These are phyloP conservation scores for Fusarium oxysporum DNA, from an alignment of 2,329 filamentous ascomycete species.

Conservation along the genomic window DNA sequence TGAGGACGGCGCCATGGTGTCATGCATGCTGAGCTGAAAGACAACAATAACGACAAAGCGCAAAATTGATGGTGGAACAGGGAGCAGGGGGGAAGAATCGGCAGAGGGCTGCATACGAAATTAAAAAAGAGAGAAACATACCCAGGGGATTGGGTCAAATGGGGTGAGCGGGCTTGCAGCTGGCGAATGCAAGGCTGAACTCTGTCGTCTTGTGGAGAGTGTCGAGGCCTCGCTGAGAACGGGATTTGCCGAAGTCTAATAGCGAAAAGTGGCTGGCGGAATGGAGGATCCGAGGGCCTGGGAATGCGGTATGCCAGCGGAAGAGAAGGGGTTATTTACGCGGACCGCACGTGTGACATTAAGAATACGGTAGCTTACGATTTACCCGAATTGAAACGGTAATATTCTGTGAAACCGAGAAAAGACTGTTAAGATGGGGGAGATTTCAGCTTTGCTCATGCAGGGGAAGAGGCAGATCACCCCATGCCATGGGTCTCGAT, in stretches of 20 bases:
- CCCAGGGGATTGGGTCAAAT: neutral
- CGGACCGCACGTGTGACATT: neutral
- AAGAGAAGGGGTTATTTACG: neutral
- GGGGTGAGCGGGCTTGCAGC: neutral
- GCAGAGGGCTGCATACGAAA: neutral
- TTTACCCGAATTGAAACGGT: neutral
- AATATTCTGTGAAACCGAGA: neutral
- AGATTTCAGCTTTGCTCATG: neutral
- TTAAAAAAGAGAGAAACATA: neutral
- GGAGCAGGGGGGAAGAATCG: neutral
- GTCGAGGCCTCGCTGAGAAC: conserved; percentile 1
- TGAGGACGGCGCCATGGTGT: conserved; percentile 7
- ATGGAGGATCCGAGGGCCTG: neutral
- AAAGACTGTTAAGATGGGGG: too few relatives aligned
- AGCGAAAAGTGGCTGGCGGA: neutral
- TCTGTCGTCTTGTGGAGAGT: conserved; percentile 10
- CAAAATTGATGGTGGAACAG: neutral
- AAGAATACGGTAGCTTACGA: neutral
- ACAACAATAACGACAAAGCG: neutral
- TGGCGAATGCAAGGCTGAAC: conserved; percentile 37
- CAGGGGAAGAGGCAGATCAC: neutral
- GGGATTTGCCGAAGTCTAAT: neutral
- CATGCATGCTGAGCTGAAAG: neutral
- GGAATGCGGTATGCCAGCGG: neutral
- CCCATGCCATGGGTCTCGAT: conserved; percentile 26